phyloP scores from a whole-genome alignment of 208 protist genomes.

The Trypanosomatidae sp. region DNA sequence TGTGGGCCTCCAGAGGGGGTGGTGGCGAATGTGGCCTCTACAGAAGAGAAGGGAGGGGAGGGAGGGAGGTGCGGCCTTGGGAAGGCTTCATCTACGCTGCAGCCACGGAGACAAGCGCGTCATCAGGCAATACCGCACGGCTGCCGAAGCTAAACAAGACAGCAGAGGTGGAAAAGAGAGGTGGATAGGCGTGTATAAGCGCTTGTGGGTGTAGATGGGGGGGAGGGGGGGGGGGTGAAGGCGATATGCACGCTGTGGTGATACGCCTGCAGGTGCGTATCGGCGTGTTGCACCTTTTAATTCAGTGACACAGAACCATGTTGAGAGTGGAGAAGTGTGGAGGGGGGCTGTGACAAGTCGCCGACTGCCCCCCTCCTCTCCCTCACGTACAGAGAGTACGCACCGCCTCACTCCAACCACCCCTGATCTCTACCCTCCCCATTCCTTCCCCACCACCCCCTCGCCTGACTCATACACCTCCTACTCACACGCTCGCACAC shows the following conservation, averaged over 20 bases:
- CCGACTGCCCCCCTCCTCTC: neutral
- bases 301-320: neutral
- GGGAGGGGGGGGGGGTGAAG: neutral
- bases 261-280: neutral
- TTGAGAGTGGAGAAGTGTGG: neutral
- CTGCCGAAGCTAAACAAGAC: neutral
- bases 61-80: neutral
- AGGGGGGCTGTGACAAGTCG: neutral
- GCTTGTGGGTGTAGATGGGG: conserved; percentile 1
- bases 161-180: neutral
- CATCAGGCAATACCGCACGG: neutral
- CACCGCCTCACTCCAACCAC: neutral
- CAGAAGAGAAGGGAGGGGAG: neutral
- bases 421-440: neutral
- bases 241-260: neutral
- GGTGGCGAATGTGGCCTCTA: neutral
- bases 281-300: neutral
- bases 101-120: neutral
- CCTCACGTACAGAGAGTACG: neutral
- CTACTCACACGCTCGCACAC: neutral
- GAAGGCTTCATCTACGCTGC: neutral
- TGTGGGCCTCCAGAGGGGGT: too few species aligned
- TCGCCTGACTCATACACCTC: neutral
- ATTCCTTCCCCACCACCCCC: neutral
- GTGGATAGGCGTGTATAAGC: neutral